Percentiles rank a stretch among this genome's conserved stretches.
Evolutionary conservation across 2,329 filamentous ascomycete genomes (phyloP).

Genomic region (Pseudogymnoascus sp.): DNA sequence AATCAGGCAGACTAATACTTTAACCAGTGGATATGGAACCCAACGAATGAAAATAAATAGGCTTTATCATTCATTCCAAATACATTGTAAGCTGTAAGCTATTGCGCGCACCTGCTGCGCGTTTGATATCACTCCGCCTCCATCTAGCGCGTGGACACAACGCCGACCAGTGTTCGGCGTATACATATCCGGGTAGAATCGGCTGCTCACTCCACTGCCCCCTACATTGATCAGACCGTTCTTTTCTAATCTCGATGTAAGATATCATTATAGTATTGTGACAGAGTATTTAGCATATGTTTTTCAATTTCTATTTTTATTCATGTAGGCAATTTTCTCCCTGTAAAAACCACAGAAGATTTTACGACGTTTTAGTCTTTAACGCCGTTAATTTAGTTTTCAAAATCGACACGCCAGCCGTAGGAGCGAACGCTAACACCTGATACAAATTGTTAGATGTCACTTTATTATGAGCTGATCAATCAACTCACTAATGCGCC

Average conservation of each 20-base stretch:
- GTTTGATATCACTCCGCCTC: background rate
- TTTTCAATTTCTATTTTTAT: background rate
- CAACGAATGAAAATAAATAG: background rate
- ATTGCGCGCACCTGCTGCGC: background rate
- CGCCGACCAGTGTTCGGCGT: too few species aligned
- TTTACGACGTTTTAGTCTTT: background rate
- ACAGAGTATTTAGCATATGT: background rate
- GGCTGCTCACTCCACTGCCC: too few species aligned
- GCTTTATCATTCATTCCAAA: background rate
- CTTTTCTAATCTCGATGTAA: background rate
- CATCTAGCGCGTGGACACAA: background rate
- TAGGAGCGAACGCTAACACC: background rate
- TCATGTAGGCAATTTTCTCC: background rate
- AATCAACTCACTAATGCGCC: constrained; percentile 15
- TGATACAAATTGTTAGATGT: background rate
- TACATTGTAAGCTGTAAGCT: background rate
- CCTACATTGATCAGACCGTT: background rate
- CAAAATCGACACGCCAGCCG: background rate
- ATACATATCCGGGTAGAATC: too few species aligned
- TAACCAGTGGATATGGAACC: background rate
- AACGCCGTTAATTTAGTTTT: background rate
- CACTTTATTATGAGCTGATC: background rate
- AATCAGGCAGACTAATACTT: background rate
- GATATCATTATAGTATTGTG: background rate
- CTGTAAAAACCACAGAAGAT: background rate